A percentile compares a stretch with the other conserved stretches of the same genome.
phyloP scores from a whole-genome alignment of 2,329 filamentous ascomycete genomes.

The Coniochaeta ligniaria region DNA sequence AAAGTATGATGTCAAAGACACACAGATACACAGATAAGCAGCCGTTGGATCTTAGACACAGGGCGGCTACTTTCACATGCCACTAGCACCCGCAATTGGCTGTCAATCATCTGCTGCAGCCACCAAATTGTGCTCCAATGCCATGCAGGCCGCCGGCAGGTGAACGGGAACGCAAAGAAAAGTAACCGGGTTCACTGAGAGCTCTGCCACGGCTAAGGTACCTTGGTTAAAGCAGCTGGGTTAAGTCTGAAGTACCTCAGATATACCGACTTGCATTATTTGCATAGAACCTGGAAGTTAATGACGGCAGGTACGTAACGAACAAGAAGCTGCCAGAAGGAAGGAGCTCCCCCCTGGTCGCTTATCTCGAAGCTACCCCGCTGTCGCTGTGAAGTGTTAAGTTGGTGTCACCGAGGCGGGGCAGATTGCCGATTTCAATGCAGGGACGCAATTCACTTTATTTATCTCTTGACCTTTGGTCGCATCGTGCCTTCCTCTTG shows the following conservation, averaged over 20 bases:
- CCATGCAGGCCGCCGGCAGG: background rate
- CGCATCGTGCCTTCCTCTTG: background rate
- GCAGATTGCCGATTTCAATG: background rate
- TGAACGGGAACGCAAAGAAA: background rate
- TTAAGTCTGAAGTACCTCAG: too few relatives aligned
- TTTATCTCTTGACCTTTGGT: background rate
- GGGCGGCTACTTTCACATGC: background rate
- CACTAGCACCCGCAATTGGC: background rate
- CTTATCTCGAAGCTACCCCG: conserved; percentile 1
- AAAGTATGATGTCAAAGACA: background rate
- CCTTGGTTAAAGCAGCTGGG: too few relatives aligned
- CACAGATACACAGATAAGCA: background rate
- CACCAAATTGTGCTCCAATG: background rate
- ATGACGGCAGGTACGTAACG: too few relatives aligned
- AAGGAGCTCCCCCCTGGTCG: background rate
- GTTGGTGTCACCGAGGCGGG: background rate
- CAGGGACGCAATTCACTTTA: too few relatives aligned
- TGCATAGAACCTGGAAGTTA: too few relatives aligned
- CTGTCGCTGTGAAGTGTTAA: background rate
- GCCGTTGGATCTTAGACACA: background rate
- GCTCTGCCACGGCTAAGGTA: too few relatives aligned
- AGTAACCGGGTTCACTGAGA: conserved; percentile 1
- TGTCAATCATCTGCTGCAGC: background rate
- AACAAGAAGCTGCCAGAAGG: background rate
- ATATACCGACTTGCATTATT: too few relatives aligned